phyloP scores from a whole-genome alignment of 495 filamentous ascomycete species.

The Penicillium lividum region DNA sequence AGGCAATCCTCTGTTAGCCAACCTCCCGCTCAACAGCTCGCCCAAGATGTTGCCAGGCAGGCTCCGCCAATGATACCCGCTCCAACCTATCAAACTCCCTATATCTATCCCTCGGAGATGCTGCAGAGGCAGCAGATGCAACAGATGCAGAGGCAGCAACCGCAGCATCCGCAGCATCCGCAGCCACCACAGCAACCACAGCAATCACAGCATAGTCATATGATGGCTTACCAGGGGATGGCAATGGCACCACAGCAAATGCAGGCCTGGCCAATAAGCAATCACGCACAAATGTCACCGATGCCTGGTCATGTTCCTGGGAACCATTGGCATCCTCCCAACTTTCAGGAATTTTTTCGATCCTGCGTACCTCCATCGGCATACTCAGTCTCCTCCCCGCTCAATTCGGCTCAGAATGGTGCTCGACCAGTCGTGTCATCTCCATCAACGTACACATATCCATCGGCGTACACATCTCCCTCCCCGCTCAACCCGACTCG shows the following conservation, averaged over 20 bases:
- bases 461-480: neutral
- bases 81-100: neutral
- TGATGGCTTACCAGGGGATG: neutral
- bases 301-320: neutral
- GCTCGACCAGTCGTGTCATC: neutral
- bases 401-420: neutral
- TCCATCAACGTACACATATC: neutral
- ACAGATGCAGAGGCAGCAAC: neutral
- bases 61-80: neutral
- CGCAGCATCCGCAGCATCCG: neutral
- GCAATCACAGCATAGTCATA: neutral
- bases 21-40: neutral
- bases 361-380: neutral
- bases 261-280: neutral
- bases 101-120: conserved; percentile 1
- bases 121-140: neutral
- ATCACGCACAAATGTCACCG: neutral
- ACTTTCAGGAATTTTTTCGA: neutral
- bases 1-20: neutral
- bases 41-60: neutral
- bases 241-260: neutral
- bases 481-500: neutral
- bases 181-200: neutral
- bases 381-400: neutral
- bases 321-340: neutral